phyloP scores from a whole-genome alignment of 345 rosid genomes.

The Clarkia xantiana region DNA sequence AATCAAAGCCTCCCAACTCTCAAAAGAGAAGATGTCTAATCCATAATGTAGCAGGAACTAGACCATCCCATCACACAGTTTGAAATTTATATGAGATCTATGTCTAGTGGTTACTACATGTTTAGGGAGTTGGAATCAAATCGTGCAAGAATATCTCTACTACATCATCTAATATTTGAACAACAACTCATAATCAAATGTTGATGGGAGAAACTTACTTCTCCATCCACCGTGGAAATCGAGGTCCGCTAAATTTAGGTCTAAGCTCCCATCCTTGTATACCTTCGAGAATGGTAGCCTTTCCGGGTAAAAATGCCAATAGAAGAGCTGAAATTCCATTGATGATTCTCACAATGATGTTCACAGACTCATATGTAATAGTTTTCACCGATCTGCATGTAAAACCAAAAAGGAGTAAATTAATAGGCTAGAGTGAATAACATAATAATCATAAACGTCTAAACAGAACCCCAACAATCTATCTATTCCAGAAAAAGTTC shows the following conservation, averaged over 20 bases:
- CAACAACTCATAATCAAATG: too few species aligned
- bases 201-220: conserved; percentile 29
- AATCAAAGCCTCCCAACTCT: too few species aligned
- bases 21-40: too few species aligned
- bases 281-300: conserved; percentile 75
- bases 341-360: conserved; percentile 60
- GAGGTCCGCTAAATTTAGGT: conserved; percentile 78
- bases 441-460: neutral
- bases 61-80: too few species aligned
- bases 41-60: too few species aligned
- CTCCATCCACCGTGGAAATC: conserved; percentile 91
- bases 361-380: conserved; percentile 70
- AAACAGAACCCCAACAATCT: too few species aligned
- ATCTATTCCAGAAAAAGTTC: too few species aligned
- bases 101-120: too few species aligned
- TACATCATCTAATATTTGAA: too few species aligned
- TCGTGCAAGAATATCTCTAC: too few species aligned
- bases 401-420: conserved; percentile 14
- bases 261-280: conserved; percentile 96
- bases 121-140: too few species aligned
- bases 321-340: conserved; percentile 77
- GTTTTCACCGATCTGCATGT: conserved; percentile 89
- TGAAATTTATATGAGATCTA: too few species aligned
- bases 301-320: conserved; percentile 61
- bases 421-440: neutral